Percentiles rank a stretch among this genome's conserved stretches.
These are phyloP conservation scores for Metschnikowia aberdeeniae DNA, from an alignment of 805 yeast species.

Conservation along the genomic window DNA sequence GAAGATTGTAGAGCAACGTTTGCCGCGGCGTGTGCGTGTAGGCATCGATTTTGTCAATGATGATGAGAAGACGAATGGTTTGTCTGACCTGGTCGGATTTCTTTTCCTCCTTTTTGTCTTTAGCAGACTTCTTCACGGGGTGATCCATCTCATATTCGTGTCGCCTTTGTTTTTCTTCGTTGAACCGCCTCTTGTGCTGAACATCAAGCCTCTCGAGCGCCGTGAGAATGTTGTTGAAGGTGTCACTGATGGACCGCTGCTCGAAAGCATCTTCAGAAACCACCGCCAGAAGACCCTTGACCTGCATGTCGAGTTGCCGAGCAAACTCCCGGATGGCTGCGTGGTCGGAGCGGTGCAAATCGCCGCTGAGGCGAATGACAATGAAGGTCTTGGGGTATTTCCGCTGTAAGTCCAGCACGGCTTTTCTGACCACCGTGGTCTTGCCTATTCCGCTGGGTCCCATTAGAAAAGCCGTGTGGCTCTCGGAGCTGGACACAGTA, in stretches of 20 bases:
- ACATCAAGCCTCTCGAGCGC: slow-evolving; percentile 42
- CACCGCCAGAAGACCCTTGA: slow-evolving; percentile 14
- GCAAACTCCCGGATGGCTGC: slow-evolving; percentile 84
- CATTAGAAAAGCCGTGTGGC: slow-evolving; percentile 73
- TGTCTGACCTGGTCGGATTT: slow-evolving; percentile 15
- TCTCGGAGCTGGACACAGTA: slow-evolving; percentile 64
- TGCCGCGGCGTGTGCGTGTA: slow-evolving; percentile 74
- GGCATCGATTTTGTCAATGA: slow-evolving; percentile 81
- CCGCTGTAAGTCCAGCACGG: slow-evolving; percentile 42
- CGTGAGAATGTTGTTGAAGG: slow-evolving; percentile 55
- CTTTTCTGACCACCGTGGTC: slow-evolving; percentile 56
- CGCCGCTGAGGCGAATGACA: slow-evolving; percentile 63
- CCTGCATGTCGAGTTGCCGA: slow-evolving; percentile 60
- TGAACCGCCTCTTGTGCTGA: no score
- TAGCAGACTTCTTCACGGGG: no score
- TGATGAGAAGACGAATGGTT: slow-evolving; percentile 60
- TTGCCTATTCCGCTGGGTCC: slow-evolving; percentile 85
- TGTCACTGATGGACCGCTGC: slow-evolving; percentile 52
- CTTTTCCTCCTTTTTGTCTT: no score
- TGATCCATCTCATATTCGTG: no score
- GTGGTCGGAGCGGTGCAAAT: slow-evolving; percentile 68
- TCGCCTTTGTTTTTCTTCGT: no score
- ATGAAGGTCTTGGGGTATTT: slow-evolving; percentile 52
- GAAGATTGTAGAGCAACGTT: slow-evolving; percentile 78
- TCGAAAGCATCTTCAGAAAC: slow-evolving; percentile 34